Evolutionary conservation across 768 basidiomycete species (phyloP).

Genomic region (Serendipita sp.): DNA sequence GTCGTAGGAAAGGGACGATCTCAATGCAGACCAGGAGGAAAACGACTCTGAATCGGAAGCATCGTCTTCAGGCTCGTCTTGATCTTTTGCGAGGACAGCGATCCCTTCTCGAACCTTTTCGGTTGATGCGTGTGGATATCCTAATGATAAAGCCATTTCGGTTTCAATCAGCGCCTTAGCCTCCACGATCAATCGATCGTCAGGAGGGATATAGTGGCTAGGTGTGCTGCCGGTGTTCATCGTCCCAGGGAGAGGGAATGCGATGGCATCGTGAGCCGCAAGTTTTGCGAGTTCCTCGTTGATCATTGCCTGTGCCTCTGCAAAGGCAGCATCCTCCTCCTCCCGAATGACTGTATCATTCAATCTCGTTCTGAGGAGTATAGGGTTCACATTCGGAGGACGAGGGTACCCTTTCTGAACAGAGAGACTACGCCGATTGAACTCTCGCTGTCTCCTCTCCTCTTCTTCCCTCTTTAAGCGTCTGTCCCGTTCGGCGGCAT

Average conservation of each 20-base stretch:
- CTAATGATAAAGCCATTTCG: slow-evolving; percentile 67
- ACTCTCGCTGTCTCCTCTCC: slow-evolving; percentile 39
- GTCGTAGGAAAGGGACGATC: slow-evolving; percentile 50
- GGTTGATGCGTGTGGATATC: slow-evolving; percentile 70
- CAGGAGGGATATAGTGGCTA: slow-evolving; percentile 58
- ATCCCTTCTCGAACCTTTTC: slow-evolving; percentile 69
- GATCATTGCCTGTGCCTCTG: slow-evolving; percentile 45
- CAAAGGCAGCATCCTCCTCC: slow-evolving; percentile 23
- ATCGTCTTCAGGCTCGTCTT: slow-evolving; percentile 12
- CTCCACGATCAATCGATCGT: slow-evolving; percentile 52
- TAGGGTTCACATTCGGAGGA: slow-evolving; percentile 67
- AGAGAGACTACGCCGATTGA: slow-evolving; percentile 68
- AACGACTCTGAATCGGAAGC: slow-evolving; percentile 27
- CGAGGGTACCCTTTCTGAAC: slow-evolving; percentile 76
- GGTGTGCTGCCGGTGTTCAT: slow-evolving; percentile 52
- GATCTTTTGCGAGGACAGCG: slow-evolving; percentile 39
- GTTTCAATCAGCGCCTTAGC: slow-evolving; percentile 61
- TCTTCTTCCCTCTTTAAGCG: slow-evolving; percentile 60
- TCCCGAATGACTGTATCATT: slow-evolving; percentile 27
- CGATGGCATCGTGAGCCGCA: slow-evolving; percentile 75
- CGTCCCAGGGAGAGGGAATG: slow-evolving; percentile 80
- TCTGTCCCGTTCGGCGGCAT: slow-evolving; percentile 86
- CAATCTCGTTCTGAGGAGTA: slow-evolving; percentile 44
- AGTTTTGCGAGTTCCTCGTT: slow-evolving; percentile 64
- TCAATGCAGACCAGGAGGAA: slow-evolving; percentile 56